Base-by-base conservation (phyloP, 805 yeast genomes). In the Starmerella apis region DNA sequence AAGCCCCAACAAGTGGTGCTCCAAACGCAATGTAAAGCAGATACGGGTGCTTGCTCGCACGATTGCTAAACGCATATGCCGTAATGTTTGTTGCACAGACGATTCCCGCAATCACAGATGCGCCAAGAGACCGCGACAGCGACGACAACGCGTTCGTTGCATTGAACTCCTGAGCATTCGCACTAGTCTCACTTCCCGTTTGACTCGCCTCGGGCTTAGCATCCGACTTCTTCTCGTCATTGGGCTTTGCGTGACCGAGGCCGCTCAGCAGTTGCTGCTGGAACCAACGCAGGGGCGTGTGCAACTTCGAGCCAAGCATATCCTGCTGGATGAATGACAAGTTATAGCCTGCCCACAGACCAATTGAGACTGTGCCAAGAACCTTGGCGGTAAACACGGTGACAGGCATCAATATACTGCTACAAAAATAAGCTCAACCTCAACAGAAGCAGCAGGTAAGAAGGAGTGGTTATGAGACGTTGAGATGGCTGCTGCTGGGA, bases 331-430 rank as follows among this genome's bases (percentile, higher is more conserved):
- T 45, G 18, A 59, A 43, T 10, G 63, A 57, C 18, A 55, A 42
- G 53, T 64, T 59, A 42, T 59, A 58, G 23, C 68, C 68, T 43
- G 69, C 65, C 56, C 66, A 61, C 22, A 65, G 53, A 20, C 69
- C 69, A 38, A 65, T 54, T 16, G 68, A 59, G 25, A 62, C 62
- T 27, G 68, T 65, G 10, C 68, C 69, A 24, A 63, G 47, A 43
- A 65, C 65, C 49, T 65, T 65, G 44, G 67, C 59, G 23, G 64
- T 47, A 33, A 65, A 59, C 11, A 62, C 50, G 11, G 63, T 50
- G 39, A 51, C 56, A 24, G 49, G 45, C 59, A 55, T 54, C 30
- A 23, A 3, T 5, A 16, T n/a, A 3, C 14, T 3, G 20, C 19
- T 6, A 22, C 4, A 8, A 24, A n/a, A 8, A 10, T 6, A 13